A percentile compares a stretch with the other conserved stretches of the same genome.
These are phyloP conservation scores for Teunomyces aglyptinius DNA, from an alignment of 805 yeast species.

Conservation along the genomic window DNA sequence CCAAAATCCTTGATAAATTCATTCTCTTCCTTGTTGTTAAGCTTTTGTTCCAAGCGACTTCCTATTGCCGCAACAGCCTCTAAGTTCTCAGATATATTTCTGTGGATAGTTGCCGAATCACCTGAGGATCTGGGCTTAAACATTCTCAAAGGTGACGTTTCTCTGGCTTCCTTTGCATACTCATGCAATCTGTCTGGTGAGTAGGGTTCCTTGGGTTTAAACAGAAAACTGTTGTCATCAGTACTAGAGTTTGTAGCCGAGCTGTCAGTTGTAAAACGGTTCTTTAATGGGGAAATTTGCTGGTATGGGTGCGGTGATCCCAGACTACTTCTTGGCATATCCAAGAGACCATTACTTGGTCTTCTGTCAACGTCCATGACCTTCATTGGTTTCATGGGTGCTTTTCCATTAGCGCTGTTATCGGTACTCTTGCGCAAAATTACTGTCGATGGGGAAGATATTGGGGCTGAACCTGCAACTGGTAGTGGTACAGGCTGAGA, in stretches of 20 bases:
- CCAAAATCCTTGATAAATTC: conserved; percentile 1
- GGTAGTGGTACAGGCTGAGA: conserved; percentile 13
- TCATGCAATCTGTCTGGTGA: conserved; percentile 19
- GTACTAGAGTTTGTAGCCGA: neutral
- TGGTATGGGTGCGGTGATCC: conserved; percentile 11
- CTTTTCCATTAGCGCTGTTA: conserved; percentile 40
- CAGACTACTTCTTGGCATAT: neutral
- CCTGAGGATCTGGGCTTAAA: conserved; percentile 12
- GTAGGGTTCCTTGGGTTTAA: conserved; percentile 8
- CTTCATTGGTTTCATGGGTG: conserved; percentile 43
- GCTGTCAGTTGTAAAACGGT: neutral
- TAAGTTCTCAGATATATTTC: conserved; percentile 23
- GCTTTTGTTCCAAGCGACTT: conserved; percentile 20
- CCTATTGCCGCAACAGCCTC: conserved; percentile 29
- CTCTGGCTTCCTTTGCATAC: conserved; percentile 18
- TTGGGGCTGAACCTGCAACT: no score
- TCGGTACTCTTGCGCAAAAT: no score
- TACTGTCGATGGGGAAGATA: no score
- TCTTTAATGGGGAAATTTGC: conserved; percentile 8
- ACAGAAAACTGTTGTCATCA: conserved; percentile 17
- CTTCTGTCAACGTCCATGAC: conserved; percentile 29
- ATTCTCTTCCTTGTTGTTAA: conserved; percentile 5
- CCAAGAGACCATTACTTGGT: neutral
- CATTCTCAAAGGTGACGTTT: conserved; percentile 23
- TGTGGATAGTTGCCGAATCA: conserved; percentile 7